Evolutionary conservation across 495 filamentous ascomycete genomes (phyloP).

Genomic region (Lasiosphaeriaceae sp.): DNA sequence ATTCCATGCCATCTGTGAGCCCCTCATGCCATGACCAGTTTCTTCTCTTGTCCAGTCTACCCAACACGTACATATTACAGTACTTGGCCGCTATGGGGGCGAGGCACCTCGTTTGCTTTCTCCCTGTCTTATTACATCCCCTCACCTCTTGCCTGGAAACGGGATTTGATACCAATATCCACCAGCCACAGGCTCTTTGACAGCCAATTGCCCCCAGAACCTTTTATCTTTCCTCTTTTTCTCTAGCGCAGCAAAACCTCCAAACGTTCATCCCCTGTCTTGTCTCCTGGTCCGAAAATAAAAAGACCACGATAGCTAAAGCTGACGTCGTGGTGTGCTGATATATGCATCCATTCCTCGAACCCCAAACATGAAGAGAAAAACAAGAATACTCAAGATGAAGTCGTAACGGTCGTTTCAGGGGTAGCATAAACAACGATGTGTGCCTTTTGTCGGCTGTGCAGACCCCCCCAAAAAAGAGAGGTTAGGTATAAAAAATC

Average conservation of each 20-base stretch:
- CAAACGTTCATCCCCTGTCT: not conserved
- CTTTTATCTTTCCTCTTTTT: not conserved
- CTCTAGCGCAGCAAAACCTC: not conserved
- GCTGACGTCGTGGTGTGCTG: not conserved
- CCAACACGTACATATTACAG: no score
- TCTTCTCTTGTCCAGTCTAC: no score
- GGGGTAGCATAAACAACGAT: not conserved
- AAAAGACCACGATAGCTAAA: not conserved
- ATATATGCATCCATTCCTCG: not conserved
- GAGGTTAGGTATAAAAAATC: conserved; percentile 33
- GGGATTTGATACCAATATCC: no score
- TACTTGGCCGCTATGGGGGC: no score
- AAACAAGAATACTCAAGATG: not conserved
- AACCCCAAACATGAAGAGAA: not conserved
- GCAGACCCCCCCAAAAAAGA: not conserved
- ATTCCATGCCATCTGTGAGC: no score
- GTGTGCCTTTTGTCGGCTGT: not conserved
- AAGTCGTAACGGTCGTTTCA: conserved; percentile 4
- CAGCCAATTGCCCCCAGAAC: not conserved
- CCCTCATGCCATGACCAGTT: no score
- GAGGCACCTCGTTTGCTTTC: no score
- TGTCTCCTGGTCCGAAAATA: conserved; percentile 1
- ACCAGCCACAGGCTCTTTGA: not conserved
- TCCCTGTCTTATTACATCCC: no score
- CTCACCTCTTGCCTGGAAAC: no score